Base-by-base conservation (phyloP, 2,329 filamentous ascomycete genomes). In the Venturia effusa region DNA sequence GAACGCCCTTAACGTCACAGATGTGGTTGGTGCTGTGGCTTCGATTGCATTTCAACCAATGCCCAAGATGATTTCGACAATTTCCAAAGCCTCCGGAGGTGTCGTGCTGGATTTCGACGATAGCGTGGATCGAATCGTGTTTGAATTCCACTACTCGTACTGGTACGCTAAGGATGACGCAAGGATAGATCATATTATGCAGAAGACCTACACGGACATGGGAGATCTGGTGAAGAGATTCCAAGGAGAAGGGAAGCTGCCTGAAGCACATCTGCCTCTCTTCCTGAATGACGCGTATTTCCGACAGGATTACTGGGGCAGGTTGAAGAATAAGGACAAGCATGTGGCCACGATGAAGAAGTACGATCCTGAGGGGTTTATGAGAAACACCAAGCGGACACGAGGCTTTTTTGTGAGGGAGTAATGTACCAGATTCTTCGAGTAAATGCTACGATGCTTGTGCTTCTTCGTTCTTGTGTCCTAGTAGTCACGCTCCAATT, bases 211-310 rank as follows among this genome's bases (percentile, higher is more conserved):
- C 64, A 68, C 68, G 1, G 75, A 74, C 6, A 68, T 76, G 61
- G 69, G 69, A n/a, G 71, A 73, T 15, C 63, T 73, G 1, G 70
- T 77, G 8, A 68, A 72, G 22, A 68, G 71, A 39, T 76, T 71
- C 62, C 72, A 74, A 32, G 2, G 62, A 19, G 19, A 40, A 19
- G 59, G 59, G 30, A 39, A 34, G 57, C 34, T 64, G 19, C 63
- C 63, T 4, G 37, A 64, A 19, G 59, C 62, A 6, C 77, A 79
- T 64, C 68, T 75, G 17, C 78, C 78, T 8, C 68, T 80, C 5
- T 80, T 80, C 67, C 78, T 79, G 74, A 80, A 79, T 63, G 78
- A 80, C 59, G 73, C 72, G 11, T 76, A 79, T 68, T 74, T 71
- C 63, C 68, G 72, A 39, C 77, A 80, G 70, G 75, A 79, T 62